Evolutionary conservation across 73 alveolate species (phyloP).

Genomic region (Paramecium biaurelia): DNA sequence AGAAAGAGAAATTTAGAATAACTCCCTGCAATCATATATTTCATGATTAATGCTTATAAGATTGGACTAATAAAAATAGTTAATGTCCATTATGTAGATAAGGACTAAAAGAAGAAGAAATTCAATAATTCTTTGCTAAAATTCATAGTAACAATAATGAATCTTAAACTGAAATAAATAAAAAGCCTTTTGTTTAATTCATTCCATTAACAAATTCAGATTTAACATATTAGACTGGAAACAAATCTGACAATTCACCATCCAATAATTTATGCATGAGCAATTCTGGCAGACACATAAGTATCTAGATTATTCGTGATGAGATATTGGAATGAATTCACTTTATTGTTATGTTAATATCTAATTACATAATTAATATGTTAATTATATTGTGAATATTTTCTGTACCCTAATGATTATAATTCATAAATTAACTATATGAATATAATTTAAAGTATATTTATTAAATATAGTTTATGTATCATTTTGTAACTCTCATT

Average conservation of each 20-base stretch:
- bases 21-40: conserved; percentile 8
- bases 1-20: not conserved
- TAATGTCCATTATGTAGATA: not conserved
- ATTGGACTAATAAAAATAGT: not conserved
- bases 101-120: not conserved
- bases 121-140: not conserved
- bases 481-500: no score
- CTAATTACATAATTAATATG: not conserved
- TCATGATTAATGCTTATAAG: conserved; percentile 12
- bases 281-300: not conserved
- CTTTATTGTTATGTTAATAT: not conserved
- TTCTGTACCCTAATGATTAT: not conserved
- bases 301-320: not conserved
- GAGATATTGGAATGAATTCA: not conserved
- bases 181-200: not conserved
- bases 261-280: not conserved
- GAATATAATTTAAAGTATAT: not conserved
- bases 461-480: not conserved
- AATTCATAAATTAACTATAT: not conserved
- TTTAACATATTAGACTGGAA: not conserved
- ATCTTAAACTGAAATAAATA: not conserved
- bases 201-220: not conserved
- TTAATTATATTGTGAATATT: not conserved
- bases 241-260: not conserved
- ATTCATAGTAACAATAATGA: not conserved